Evolutionary conservation across 306 rosid genomes (phyloP), one percentile per base, ranked within the genome.

Genomic region (Luffa acutangula): DNA sequence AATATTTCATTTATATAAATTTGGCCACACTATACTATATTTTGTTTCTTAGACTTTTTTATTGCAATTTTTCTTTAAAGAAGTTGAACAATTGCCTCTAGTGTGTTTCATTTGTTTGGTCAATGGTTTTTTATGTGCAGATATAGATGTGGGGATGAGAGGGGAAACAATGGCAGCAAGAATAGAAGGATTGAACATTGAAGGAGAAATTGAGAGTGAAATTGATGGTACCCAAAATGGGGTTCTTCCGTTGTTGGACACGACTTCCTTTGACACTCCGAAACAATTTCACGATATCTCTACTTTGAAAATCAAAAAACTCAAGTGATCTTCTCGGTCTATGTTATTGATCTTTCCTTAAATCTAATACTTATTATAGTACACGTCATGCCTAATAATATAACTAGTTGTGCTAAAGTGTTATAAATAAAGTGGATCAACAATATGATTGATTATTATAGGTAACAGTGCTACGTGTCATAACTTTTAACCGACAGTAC

Each of bases 191-290:
- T 70, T 90, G 64, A 89, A 83, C 11, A 65, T 93, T 18, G 97
- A 91, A 33, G 96, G 97, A 21, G 96, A 91, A 74, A 63, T 93
- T 46, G 96, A 93, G 53, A 86, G 59, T 43, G 95, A 90, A 15
- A 84, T 87, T 6, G 93, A 90, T 10, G 92, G 93, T 9, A 89
- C 93, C 76, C 93, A 86, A 86, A 67, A 80, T 2, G 95, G 87
- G 3, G 56, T 69, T 81, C 79, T 89, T 41, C 92, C 91, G 3
- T 67, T 14, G 9, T 84, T 43, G 81, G 85, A 78, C 86, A 83
- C 51, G 0, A 1, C 52, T 11, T 17, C 45, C 15, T 56, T 51
- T 3, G 18, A 20, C 15, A 1, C 34, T 13, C 13, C 45, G 1
- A 34, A 36, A 34, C 71, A 9, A 21, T 4, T 25, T 11, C 45